Evolutionary conservation across 1,284 basidiomycete species (phyloP), one percentile per base, ranked within the genome.

Genomic region (Microbotryum intermedium): DNA sequence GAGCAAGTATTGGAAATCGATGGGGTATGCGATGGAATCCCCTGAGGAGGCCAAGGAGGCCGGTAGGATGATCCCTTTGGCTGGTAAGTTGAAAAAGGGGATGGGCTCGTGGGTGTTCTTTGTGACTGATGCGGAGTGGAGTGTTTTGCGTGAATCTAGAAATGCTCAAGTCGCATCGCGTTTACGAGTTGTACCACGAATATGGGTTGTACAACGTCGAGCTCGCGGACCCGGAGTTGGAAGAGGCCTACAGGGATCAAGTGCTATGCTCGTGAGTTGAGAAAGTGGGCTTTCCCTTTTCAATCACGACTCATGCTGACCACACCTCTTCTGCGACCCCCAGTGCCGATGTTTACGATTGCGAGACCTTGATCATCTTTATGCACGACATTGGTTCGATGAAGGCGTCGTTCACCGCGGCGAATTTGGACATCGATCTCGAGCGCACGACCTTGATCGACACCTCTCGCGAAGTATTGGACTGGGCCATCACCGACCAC

Each of bases 321-420:
- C 11, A 25, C 5, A 11, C 16, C 23, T 13, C 20, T 52, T 23
- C 47, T 50, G n/a, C 13, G 10, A 45, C 25, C 45, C n/a, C 26
- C 58, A 88, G 87, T 23, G 71, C 76, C 42, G 84, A 89, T 86
- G 53, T 83, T 84, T 73, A 71, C 61, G 73, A 82, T 13, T 71
- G 71, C 21, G 67, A 83, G 39, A 86, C 84, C 0, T 72, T 93
- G 39, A 81, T 95, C 25, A 75, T 94, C 44, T 87, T 94, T 69
- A 83, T 87, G 10, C 92, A 95, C 75, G 91, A 95, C 78, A 93
- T 90, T 71, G 91, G 91, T 25, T 90, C 91, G 70, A 77, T 95
- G 53, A 83, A 87, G 18, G 81, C 86, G 10, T 88, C 93, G 72
- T 76, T 89, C 13, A 83, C 85, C 55, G 84, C 85, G 21, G 83